A percentile compares a stretch with the other conserved stretches of the same genome.
Conservation (phyloP, 2,329 filamentous ascomycete species). For the Kalaharituber pfeilii region DNA sequence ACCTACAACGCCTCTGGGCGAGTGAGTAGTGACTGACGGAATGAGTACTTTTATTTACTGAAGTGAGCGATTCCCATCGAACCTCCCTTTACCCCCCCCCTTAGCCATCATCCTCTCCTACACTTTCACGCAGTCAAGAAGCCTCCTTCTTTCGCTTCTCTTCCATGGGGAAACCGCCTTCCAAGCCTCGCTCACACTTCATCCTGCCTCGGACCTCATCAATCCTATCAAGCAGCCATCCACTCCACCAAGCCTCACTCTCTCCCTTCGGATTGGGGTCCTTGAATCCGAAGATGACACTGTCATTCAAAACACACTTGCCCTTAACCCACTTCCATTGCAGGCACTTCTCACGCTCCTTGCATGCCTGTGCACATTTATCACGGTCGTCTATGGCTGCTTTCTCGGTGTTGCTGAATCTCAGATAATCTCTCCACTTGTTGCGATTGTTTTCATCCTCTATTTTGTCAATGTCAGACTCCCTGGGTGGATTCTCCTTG, state of each 20-base stretch:
- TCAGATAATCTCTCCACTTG: background rate
- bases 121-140: too few species aligned
- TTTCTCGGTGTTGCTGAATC: background rate
- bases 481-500: background rate
- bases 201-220: background rate
- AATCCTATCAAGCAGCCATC: background rate
- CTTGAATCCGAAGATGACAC: background rate
- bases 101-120: too few species aligned
- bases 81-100: too few species aligned
- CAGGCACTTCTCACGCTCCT: background rate
- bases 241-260: background rate
- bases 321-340: background rate
- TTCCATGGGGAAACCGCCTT: background rate
- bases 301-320: background rate
- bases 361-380: background rate
- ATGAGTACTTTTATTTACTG: too few species aligned
- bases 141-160: conserved; percentile 1
- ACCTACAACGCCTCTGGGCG: too few species aligned
- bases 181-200: background rate
- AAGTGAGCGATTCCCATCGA: too few species aligned
- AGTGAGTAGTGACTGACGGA: too few species aligned
- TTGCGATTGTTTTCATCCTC: background rate
- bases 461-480: background rate
- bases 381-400: background rate
- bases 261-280: background rate